Evolutionary conservation across 2,329 filamentous ascomycete species (phyloP), one percentile per base, ranked within the genome.

Genomic region (Aspergillus eucalypticola): DNA sequence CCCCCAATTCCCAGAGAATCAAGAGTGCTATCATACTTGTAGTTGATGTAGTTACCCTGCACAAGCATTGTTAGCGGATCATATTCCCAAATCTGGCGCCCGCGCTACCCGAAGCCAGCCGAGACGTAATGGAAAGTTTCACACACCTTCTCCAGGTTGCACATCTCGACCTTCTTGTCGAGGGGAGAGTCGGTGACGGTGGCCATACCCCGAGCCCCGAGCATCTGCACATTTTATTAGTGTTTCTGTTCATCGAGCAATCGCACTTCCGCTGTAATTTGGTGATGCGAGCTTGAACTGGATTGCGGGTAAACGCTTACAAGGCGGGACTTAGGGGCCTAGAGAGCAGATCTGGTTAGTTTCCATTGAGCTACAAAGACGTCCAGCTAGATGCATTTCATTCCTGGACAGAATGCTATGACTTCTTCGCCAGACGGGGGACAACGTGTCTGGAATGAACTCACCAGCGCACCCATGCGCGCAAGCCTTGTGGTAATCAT

Each of bases 101-200:
- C 54, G 57, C 56, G 23, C 58, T 53, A 59, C 59, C 66, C 67
- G 64, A 63, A 62, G 48, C 50, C 66, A 66, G 62, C 66, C 67
- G 66, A 70, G 55, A 54, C 59, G 61, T 54, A 58, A 56, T 53
- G 41, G 17, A 39, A 35, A 41, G 51, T 55, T 56, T 56, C 56
- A 64, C 78, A 73, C 68, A 81, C 81, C 76, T 92, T 90, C 82
- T 99, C 95, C 85, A 88, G 92, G 83, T 92, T 97, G 85, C 94
- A 96, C 86, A 98, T 96, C 80, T 90, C 90, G 79, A 99, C 95
- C 90, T 97, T 96, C 83, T 88, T 88, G 83, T 93, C 91, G 70
- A 99, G 88, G 71, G 92, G 87, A 75, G 88, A 88, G 81, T 96
- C 91, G 73, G 87, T 85, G 75, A 92, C 90, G 71, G 93, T 96